Evolutionary conservation across 2,329 filamentous ascomycete genomes (phyloP).

Genomic region (Dryadomyces sulphureus): DNA sequence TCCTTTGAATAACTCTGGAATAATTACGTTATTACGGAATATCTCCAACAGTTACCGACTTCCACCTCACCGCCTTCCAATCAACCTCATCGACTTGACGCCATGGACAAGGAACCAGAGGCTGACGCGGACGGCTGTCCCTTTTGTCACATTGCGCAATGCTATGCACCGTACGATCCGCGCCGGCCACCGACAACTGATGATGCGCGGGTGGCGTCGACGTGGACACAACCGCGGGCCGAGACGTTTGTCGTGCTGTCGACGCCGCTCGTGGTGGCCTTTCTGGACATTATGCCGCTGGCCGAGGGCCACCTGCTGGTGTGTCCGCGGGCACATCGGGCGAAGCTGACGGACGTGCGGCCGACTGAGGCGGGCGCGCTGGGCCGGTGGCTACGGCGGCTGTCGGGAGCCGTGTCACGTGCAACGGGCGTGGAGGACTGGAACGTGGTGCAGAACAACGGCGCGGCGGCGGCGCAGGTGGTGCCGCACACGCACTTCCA

Average conservation of each 20-base stretch:
- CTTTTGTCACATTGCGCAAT: conserved; percentile 44
- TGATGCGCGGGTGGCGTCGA: conserved; percentile 19
- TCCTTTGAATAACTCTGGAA: no score
- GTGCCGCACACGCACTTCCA: conserved; percentile 93
- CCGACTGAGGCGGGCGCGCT: conserved; percentile 50
- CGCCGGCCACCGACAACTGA: conserved; percentile 24
- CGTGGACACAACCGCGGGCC: conserved; percentile 22
- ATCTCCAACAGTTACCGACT: no score
- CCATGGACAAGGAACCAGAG: no score
- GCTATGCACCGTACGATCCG: conserved; percentile 33
- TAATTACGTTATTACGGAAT: no score
- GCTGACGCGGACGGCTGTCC: conserved; percentile 31
- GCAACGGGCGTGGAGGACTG: conserved; percentile 67
- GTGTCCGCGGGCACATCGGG: conserved; percentile 60
- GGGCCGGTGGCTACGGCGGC: conserved; percentile 51
- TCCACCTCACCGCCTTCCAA: no score
- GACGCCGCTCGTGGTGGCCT: conserved; percentile 64
- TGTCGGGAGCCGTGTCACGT: conserved; percentile 55
- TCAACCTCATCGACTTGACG: no score
- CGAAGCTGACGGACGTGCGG: conserved; percentile 60
- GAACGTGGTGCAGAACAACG: conserved; percentile 97
- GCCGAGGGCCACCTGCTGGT: conserved; percentile 72
- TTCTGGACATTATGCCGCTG: conserved; percentile 86
- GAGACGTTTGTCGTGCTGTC: conserved; percentile 57
- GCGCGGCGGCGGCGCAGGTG: conserved; percentile 76